Conservation (phyloP, 1,284 basidiomycete genomes). For the Coniophora puteana region DNA sequence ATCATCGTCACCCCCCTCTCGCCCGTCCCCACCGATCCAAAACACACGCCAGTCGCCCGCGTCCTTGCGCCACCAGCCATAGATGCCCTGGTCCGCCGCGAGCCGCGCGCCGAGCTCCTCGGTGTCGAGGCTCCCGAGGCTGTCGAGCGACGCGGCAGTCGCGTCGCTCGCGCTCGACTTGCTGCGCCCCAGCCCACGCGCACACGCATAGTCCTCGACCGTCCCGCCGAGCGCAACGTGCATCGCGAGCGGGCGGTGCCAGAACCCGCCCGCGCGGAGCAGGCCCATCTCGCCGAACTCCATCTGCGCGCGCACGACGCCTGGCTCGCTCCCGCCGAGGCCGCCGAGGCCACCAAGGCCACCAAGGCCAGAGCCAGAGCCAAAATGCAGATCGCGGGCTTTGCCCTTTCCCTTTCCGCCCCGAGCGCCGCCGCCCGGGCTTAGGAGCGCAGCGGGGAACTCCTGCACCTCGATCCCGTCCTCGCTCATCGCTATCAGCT, state of each 20-base stretch:
- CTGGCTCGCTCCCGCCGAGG: constrained; percentile 43
- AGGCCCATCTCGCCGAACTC: constrained; percentile 66
- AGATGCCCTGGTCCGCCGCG: constrained; percentile 57
- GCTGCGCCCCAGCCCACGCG: constrained; percentile 36
- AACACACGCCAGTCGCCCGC: constrained; percentile 70
- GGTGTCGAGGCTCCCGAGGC: constrained; percentile 48
- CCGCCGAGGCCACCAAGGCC: no score
- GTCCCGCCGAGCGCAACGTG: constrained; percentile 24
- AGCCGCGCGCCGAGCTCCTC: constrained; percentile 43
- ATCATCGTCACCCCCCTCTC: constrained; percentile 21
- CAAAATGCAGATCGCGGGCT: no score
- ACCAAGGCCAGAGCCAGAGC: no score
- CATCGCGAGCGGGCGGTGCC: constrained; percentile 51
- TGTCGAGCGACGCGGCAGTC: constrained; percentile 37
- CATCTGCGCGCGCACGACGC: constrained; percentile 48
- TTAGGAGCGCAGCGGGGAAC: constrained; percentile 37
- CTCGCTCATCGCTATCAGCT: constrained; percentile 63
- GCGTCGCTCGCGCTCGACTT: no score
- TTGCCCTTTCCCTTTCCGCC: constrained; percentile 36
- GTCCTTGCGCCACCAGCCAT: constrained; percentile 71
- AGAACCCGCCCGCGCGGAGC: constrained; percentile 63
- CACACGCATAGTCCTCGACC: background rate
- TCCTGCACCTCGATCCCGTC: constrained; percentile 72
- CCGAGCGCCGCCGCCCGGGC: background rate
- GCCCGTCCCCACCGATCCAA: constrained; percentile 65